Conservation (phyloP, 257 asterid genomes). For the Nicotiana benthamiana region DNA sequence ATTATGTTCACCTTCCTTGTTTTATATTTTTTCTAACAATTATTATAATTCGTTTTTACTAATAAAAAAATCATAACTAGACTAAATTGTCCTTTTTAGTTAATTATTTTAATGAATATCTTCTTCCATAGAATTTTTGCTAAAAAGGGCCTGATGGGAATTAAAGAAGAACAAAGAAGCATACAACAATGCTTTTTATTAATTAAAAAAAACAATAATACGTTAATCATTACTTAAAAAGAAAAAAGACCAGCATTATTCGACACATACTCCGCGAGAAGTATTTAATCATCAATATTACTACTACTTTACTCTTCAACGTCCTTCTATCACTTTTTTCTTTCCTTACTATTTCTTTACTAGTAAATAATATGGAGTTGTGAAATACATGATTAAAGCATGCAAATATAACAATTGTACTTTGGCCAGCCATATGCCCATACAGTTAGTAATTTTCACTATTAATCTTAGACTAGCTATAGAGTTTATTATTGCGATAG, state of each 20-base stretch:
- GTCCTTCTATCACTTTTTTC: neutral
- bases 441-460: neutral
- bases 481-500: neutral
- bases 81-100: too few species aligned
- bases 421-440: neutral
- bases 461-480: neutral
- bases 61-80: too few species aligned
- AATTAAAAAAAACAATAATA: too few species aligned
- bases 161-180: too few species aligned
- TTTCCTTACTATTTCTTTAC: conserved; percentile 1
- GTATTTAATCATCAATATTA: conserved; percentile 5
- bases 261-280: neutral
- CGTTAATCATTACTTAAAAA: neutral
- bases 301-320: conserved; percentile 16
- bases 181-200: too few species aligned
- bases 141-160: too few species aligned
- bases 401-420: neutral
- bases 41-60: too few species aligned
- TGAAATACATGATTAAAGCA: conserved; percentile 10
- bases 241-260: conserved; percentile 11
- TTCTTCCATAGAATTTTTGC: too few species aligned
- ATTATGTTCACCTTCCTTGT: too few species aligned
- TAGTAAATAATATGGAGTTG: neutral
- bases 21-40: too few species aligned
- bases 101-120: too few species aligned